phyloP scores from a whole-genome alignment of 164 flowering plant genomes.

The Piper betle region DNA sequence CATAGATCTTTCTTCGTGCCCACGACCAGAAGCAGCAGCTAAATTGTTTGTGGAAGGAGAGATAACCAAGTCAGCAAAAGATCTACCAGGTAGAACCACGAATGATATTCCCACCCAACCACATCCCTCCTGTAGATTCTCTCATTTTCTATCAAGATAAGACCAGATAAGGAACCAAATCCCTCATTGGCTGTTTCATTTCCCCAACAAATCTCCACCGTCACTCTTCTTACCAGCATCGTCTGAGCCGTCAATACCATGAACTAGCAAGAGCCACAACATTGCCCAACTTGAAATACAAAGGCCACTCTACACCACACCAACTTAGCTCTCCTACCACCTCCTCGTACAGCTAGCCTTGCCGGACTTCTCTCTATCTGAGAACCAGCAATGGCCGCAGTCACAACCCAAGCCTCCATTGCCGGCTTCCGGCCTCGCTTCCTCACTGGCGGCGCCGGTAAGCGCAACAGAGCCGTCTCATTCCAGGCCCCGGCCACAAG shows the following conservation, averaged over 20 bases:
- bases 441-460: slow-evolving; percentile 43
- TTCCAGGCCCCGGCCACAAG: slow-evolving; percentile 15
- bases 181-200: slow-evolving; percentile 23
- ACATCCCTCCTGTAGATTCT: slow-evolving; percentile 17
- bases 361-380: neutral
- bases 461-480: slow-evolving; percentile 23
- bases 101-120: slow-evolving; percentile 23
- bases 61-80: too few relatives aligned
- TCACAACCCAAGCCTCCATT: slow-evolving; percentile 53
- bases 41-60: too few relatives aligned
- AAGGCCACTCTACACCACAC: slow-evolving; percentile 14
- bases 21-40: too few relatives aligned
- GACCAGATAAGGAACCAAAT: slow-evolving; percentile 25
- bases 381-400: slow-evolving; percentile 33
- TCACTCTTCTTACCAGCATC: slow-evolving; percentile 9
- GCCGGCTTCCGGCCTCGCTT: slow-evolving; percentile 58
- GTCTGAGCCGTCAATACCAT: slow-evolving; percentile 14
- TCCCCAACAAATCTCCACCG: slow-evolving; percentile 14
- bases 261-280: slow-evolving; percentile 24
- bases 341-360: neutral
- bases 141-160: slow-evolving; percentile 29
- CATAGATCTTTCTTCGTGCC: too few relatives aligned
- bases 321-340: neutral
- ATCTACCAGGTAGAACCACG: too few relatives aligned
- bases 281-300: slow-evolving; percentile 10